Conservation (phyloP, 129 eudicot species). For the Pseudognaphalium luteoalbum region DNA sequence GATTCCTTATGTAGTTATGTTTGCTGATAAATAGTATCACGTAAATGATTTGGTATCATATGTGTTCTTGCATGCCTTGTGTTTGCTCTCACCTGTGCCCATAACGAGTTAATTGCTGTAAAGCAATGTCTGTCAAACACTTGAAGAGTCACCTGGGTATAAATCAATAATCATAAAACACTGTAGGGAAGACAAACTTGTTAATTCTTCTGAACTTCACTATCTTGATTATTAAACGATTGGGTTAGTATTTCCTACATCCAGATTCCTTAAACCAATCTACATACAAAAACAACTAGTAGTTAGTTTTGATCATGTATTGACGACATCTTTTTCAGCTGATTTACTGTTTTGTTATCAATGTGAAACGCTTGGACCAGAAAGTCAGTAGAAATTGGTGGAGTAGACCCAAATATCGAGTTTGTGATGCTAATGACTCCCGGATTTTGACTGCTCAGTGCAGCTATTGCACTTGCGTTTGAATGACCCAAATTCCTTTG, state of each 20-base stretch:
- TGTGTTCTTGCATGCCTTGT: slow-evolving; percentile 31
- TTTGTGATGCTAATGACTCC: slow-evolving; percentile 44
- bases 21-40: slow-evolving; percentile 1
- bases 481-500: slow-evolving; percentile 40
- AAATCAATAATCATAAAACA: not conserved
- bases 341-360: slow-evolving; percentile 33
- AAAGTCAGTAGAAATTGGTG: slow-evolving; percentile 34
- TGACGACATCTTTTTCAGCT: slow-evolving; percentile 17
- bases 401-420: slow-evolving; percentile 43
- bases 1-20: not conserved
- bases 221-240: not conserved
- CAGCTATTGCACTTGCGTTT: slow-evolving; percentile 46
- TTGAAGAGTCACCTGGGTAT: too few species aligned
- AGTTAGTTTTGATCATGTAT: slow-evolving; percentile 6
- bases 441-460: slow-evolving; percentile 46
- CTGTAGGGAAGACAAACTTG: slow-evolving; percentile 1
- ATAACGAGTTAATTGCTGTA: slow-evolving; percentile 13
- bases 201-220: slow-evolving; percentile 3
- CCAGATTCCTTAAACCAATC: not conserved
- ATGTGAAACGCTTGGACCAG: slow-evolving; percentile 38
- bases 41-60: slow-evolving; percentile 31
- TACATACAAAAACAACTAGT: not conserved
- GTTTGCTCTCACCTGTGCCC: slow-evolving; percentile 20
- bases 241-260: slow-evolving; percentile 6
- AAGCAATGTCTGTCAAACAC: slow-evolving; percentile 9